Percentiles rank a stretch among this genome's conserved stretches.
phyloP scores from a whole-genome alignment of 371 early-diverging fungal genomes.

The Caulochytrium protostelioides region DNA sequence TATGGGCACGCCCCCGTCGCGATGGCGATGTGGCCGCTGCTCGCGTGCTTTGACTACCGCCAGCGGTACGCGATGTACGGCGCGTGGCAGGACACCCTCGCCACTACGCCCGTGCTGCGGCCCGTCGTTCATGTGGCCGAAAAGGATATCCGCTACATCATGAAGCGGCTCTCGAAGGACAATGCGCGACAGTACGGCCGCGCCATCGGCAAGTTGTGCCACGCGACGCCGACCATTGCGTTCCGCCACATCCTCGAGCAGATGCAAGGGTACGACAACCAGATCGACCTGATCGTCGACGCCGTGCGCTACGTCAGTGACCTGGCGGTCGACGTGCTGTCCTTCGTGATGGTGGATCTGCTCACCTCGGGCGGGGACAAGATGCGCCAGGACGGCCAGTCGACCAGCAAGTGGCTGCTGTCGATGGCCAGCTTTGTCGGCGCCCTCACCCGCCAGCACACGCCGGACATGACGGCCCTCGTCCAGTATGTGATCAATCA shows the following conservation, averaged over 20 bases:
- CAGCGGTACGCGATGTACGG: not conserved
- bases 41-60: no score
- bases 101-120: constrained; percentile 15
- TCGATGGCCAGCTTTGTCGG: constrained; percentile 49
- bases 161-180: constrained; percentile 60
- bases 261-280: constrained; percentile 62
- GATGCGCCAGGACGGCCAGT: constrained; percentile 37
- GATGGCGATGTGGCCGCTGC: no score
- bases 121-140: constrained; percentile 28
- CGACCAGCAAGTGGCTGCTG: constrained; percentile 17
- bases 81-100: not conserved
- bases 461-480: constrained; percentile 36
- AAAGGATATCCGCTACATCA: constrained; percentile 34
- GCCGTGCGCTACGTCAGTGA: constrained; percentile 59
- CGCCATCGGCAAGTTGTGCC: constrained; percentile 53
- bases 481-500: constrained; percentile 45
- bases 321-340: constrained; percentile 64
- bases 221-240: constrained; percentile 58
- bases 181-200: constrained; percentile 59
- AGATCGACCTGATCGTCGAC: constrained; percentile 64
- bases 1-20: no score
- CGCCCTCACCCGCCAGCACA: constrained; percentile 42
- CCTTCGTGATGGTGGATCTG: constrained; percentile 45
- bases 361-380: constrained; percentile 24
- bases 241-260: constrained; percentile 53